phyloP scores from a whole-genome alignment of 2,329 filamentous ascomycete species.

The Teratosphaeriaceae sp. region DNA sequence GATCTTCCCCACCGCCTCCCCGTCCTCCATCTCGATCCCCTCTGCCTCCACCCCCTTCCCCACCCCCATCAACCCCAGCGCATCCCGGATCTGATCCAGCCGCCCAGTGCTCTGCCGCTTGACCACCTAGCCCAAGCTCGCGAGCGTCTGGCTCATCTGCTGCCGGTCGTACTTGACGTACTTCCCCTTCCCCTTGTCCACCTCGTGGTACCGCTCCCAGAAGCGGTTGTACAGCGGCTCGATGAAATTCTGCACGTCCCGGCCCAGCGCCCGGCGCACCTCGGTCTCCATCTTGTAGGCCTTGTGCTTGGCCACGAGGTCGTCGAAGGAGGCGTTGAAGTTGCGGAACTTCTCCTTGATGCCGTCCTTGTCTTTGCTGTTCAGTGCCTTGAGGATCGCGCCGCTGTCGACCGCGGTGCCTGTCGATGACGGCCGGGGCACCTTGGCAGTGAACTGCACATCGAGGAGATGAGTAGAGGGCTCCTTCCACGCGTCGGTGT shows the following conservation, averaged over 20 bases:
- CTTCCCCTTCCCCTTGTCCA: conserved; percentile 96
- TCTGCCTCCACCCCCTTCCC: not conserved
- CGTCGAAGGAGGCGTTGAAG: conserved; percentile 89
- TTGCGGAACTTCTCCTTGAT: conserved; percentile 94
- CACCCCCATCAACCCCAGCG: not conserved
- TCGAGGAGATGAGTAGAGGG: conserved; percentile 79
- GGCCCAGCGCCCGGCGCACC: conserved; percentile 70
- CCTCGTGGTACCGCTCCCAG: conserved; percentile 94
- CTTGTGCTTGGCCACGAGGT: conserved; percentile 77
- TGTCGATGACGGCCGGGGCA: conserved; percentile 63
- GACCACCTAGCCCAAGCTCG: conserved; percentile 11
- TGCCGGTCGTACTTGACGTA: conserved; percentile 96
- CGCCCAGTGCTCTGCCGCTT: conserved; percentile 7
- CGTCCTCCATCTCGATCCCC: not conserved
- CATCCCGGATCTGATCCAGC: not conserved
- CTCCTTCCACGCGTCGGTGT: conserved; percentile 84
- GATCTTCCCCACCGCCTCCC: no score
- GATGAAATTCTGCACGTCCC: conserved; percentile 83
- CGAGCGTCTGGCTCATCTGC: conserved; percentile 59
- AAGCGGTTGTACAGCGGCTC: conserved; percentile 93
- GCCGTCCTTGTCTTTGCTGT: conserved; percentile 86
- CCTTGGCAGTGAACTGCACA: conserved; percentile 80
- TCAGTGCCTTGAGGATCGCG: conserved; percentile 74
- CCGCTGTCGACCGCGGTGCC: conserved; percentile 64
- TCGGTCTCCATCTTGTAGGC: conserved; percentile 83